These are phyloP conservation scores for Penicillium simplicissimum DNA, from an alignment of 495 filamentous ascomycete species.

Conservation along the genomic window DNA sequence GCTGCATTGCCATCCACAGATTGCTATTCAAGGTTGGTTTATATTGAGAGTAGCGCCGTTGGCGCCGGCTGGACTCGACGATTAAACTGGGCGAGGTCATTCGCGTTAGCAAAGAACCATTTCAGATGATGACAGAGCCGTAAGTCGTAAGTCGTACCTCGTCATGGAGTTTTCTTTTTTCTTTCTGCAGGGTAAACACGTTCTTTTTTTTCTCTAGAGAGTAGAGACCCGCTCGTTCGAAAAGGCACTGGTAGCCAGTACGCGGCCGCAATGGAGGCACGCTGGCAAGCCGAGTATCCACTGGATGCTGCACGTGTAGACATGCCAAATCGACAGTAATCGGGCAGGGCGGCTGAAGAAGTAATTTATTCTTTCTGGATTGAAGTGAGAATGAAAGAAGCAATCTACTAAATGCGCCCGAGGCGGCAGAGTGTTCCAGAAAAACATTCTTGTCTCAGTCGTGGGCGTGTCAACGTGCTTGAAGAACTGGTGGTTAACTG, in stretches of 20 bases:
- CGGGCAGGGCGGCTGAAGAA: not conserved
- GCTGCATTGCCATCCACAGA: not conserved
- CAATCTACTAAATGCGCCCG: constrained; percentile 1
- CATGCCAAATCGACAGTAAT: not conserved
- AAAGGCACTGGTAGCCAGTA: constrained; percentile 4
- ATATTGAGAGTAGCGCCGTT: not conserved
- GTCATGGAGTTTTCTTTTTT: constrained; percentile 1
- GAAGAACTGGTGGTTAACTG: not conserved
- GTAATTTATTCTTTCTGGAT: not conserved
- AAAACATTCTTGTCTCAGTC: not conserved
- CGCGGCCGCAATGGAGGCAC: constrained; percentile 5
- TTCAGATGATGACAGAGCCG: not conserved
- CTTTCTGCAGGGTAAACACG: too few species aligned
- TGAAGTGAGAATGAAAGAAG: not conserved
- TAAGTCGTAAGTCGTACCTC: not conserved
- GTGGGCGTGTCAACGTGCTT: not conserved
- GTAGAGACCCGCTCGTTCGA: constrained; percentile 15
- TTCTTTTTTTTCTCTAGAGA: not conserved
- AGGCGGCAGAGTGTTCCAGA: not conserved
- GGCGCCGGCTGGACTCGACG: not conserved
- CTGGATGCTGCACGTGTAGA: constrained; percentile 12
- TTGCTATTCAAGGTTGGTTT: not conserved
- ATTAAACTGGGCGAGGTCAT: not conserved
- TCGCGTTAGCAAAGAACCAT: not conserved
- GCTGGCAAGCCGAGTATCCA: constrained; percentile 3